Base-by-base conservation (phyloP, 352 stramenopile genomes). In the Pythium oligandrum region DNA sequence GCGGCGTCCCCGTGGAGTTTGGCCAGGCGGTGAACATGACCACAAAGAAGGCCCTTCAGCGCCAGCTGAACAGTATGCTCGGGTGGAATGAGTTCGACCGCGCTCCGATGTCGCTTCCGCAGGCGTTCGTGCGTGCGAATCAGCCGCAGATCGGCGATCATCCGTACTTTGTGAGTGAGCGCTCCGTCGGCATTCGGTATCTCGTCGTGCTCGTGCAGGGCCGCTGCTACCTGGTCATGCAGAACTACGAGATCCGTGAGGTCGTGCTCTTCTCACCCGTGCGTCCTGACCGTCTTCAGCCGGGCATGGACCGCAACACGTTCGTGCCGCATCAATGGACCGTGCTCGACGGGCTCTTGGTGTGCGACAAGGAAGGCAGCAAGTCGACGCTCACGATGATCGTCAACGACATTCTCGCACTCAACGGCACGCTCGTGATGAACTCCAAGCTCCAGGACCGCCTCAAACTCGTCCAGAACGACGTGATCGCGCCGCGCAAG, bases 391-490 rank as follows among this genome's bases (percentile, higher is more conserved):
- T 93, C 30, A 88, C 77, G n/a, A 68, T 91, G 44, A 71, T 95
- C 38, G 61, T 93, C 31, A 90, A 91, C 58, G 84, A 95, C 58
- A 92, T 95, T 39, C 49, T 95, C 43, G 78, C 81, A 32, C 78
- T 95, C 6, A 95, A 95, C 56, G 84, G 82, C 50, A 87, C 65
- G 42, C 77, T 76, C 1, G 84, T 95, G 38, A 89, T 95, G 80
- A 69, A 74, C 31, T 88, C 78, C 38, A 95, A 93, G 66, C 71
- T 95, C 7, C 81, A 90, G 64, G 84, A 95, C 52, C 65, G 84
- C 30, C 75, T 95, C 40, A 95, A 95, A 53, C 60, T 93, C n/a
- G 83, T 94, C 48, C 83, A 94, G 64, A 94, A 94, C 66, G 83
- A 91, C 70, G 81, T 94, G n/a, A 85, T 94, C 50, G 82, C 71